A percentile compares a stretch with the other conserved stretches of the same genome.
phyloP scores from a whole-genome alignment of 2,329 filamentous ascomycete species.

The Rutstroemia sp. region DNA sequence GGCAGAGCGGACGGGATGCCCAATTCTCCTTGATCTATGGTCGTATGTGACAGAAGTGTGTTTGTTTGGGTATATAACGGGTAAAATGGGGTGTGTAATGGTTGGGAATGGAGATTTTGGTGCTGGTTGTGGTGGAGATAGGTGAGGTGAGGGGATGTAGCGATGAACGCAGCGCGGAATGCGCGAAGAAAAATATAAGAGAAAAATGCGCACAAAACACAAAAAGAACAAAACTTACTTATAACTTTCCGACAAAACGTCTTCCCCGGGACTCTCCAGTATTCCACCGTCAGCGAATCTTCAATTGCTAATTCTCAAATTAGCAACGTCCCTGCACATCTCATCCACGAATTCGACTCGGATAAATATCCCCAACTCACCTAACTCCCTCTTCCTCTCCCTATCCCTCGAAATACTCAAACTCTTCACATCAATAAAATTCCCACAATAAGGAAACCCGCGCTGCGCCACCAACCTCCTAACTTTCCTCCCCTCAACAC shows the following conservation, averaged over 20 bases:
- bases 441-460: slow-evolving; percentile 88
- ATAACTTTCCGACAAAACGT: slow-evolving; percentile 76
- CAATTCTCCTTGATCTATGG: slow-evolving; percentile 1
- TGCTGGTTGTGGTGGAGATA: background rate
- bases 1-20: no score
- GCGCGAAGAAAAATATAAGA: background rate
- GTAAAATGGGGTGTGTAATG: no score
- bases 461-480: slow-evolving; percentile 36
- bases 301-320: slow-evolving; percentile 40
- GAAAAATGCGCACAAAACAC: background rate
- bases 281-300: slow-evolving; percentile 74
- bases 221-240: slow-evolving; percentile 37
- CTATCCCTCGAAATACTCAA: slow-evolving; percentile 68
- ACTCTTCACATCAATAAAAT: slow-evolving; percentile 64
- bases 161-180: background rate
- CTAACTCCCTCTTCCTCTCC: slow-evolving; percentile 41
- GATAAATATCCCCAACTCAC: slow-evolving; percentile 34
- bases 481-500: slow-evolving; percentile 45
- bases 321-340: background rate
- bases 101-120: background rate
- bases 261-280: slow-evolving; percentile 62
- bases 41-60: background rate
- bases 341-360: background rate
- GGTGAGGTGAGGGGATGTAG: no score
- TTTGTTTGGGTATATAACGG: background rate